Evolutionary conservation across 495 filamentous ascomycete genomes (phyloP), one percentile per base, ranked within the genome.

Genomic region (Aspergillus mulundensis): DNA sequence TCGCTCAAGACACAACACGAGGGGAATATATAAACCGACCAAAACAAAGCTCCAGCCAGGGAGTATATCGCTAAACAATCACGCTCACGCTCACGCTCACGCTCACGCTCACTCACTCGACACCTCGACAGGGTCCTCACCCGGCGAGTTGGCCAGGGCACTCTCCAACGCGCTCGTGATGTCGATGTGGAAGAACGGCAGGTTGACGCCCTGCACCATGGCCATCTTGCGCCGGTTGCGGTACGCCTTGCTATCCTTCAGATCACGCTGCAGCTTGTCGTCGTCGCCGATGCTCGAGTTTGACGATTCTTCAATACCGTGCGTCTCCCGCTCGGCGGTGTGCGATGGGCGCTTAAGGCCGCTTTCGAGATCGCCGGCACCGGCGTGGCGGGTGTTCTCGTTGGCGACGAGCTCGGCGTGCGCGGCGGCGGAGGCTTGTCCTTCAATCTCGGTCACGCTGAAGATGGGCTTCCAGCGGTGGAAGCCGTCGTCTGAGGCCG

Each of bases 401-500:
- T 87, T 87, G 53, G 79, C 78, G 7, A 77, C 73, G 18, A 78
- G 68, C 55, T 82, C 78, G 0, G 78, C 82, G 34, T 84, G 80
- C 0, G 71, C 84, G 0, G 88, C 88, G 0, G 88, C 89, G 3
- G 85, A 87, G 38, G 81, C 70, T 10, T 67, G 67, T 32, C 90
- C 91, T 38, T 88, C 90, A 50, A 95, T 85, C 65, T 97, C 92
- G 10, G 95, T 88, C 12, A 98, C 89, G 68, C 84, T 90, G 78
- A 96, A 98, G 67, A 98, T 90, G n/a, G 90, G 90, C 69, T 91
- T 91, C 93, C 93, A 97, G 19, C 89, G 82, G 53, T 83, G 76
- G 62, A 85, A 76, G 1, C 76, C 74, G 1, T 78, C 76, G 11
- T 70, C 72, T 6, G 76, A 67, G 16, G 77, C 72, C 18, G 91